These are phyloP conservation scores for Lagenidium giganteum DNA, from an alignment of 352 stramenopile genomes.

Conservation along the genomic window DNA sequence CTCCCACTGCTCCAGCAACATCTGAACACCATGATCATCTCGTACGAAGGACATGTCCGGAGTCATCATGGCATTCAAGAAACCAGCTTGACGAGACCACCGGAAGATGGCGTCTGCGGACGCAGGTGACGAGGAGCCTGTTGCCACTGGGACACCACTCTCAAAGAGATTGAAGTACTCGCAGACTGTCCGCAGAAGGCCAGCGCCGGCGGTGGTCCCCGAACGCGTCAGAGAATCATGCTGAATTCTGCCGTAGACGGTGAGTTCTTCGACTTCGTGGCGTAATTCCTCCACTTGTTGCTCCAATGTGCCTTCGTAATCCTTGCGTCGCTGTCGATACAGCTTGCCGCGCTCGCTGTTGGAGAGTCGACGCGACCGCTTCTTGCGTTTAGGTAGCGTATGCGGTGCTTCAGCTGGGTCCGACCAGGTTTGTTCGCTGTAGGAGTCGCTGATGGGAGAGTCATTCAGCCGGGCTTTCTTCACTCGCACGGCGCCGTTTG, in stretches of 20 bases:
- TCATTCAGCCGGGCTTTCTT: too few relatives aligned
- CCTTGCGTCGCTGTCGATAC: slow-evolving; percentile 45
- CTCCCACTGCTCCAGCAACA: slow-evolving; percentile 46
- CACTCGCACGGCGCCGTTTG: too few relatives aligned
- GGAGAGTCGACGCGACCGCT: slow-evolving; percentile 26
- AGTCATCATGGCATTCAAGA: slow-evolving; percentile 32
- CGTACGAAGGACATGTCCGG: slow-evolving; percentile 35
- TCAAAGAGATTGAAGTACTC: slow-evolving; percentile 53
- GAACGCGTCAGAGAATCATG: too few relatives aligned
- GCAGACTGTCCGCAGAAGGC: slow-evolving; percentile 27
- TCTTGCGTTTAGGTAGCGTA: too few relatives aligned
- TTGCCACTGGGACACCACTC: slow-evolving; percentile 36
- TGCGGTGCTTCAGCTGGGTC: too few relatives aligned
- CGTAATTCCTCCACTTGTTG: slow-evolving; percentile 32
- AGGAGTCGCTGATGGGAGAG: too few relatives aligned
- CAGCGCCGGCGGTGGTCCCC: slow-evolving; percentile 12
- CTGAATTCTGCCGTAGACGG: slow-evolving; percentile 21
- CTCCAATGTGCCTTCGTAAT: slow-evolving; percentile 33
- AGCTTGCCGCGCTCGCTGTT: slow-evolving; percentile 69
- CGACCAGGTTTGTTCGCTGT: too few relatives aligned
- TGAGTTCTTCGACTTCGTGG: slow-evolving; percentile 39
- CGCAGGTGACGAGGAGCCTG: too few relatives aligned
- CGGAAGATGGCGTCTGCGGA: slow-evolving; percentile 3
- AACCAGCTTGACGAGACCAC: slow-evolving; percentile 20
- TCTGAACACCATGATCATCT: slow-evolving; percentile 30